A percentile compares a stretch with the other conserved stretches of the same genome.
phyloP scores from a whole-genome alignment of 768 basidiomycete genomes.

The Leccinum olivaceopallidum region DNA sequence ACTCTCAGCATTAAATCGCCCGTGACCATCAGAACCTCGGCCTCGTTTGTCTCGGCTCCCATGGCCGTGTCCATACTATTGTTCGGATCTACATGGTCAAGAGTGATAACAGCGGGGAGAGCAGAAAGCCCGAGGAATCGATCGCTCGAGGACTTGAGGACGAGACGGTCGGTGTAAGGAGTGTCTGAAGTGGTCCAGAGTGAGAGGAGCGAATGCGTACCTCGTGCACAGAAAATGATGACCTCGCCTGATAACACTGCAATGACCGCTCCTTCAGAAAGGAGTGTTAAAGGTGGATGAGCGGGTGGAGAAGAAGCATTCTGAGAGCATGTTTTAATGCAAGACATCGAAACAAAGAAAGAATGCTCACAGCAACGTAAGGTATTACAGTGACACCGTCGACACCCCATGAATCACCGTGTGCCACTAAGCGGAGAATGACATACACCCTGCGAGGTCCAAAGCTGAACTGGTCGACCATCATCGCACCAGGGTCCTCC shows the following conservation, averaged over 20 bases:
- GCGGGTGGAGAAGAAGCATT: slow-evolving; percentile 68
- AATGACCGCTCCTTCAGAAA: slow-evolving; percentile 58
- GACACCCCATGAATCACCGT: slow-evolving; percentile 28
- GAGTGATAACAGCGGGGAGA: slow-evolving; percentile 21
- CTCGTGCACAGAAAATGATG: slow-evolving; percentile 67
- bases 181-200: slow-evolving; percentile 45
- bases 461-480: slow-evolving; percentile 39
- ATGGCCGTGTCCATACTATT: slow-evolving; percentile 9
- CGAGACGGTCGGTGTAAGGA: slow-evolving; percentile 69
- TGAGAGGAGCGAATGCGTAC: slow-evolving; percentile 36
- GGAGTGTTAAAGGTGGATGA: slow-evolving; percentile 65
- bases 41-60: slow-evolving; percentile 12
- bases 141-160: slow-evolving; percentile 68
- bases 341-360: neutral
- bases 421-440: slow-evolving; percentile 45
- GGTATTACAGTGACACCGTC: slow-evolving; percentile 57
- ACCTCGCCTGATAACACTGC: slow-evolving; percentile 77
- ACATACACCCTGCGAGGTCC: slow-evolving; percentile 66
- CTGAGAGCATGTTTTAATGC: slow-evolving; percentile 33
- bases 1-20: slow-evolving; percentile 72
- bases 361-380: slow-evolving; percentile 66
- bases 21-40: slow-evolving; percentile 45
- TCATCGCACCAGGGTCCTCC: slow-evolving; percentile 37
- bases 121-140: slow-evolving; percentile 72
- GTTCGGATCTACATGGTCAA: slow-evolving; percentile 21